These are phyloP conservation scores for Schrenkiella parvula DNA, from an alignment of 345 rosid species.

Conservation along the genomic window DNA sequence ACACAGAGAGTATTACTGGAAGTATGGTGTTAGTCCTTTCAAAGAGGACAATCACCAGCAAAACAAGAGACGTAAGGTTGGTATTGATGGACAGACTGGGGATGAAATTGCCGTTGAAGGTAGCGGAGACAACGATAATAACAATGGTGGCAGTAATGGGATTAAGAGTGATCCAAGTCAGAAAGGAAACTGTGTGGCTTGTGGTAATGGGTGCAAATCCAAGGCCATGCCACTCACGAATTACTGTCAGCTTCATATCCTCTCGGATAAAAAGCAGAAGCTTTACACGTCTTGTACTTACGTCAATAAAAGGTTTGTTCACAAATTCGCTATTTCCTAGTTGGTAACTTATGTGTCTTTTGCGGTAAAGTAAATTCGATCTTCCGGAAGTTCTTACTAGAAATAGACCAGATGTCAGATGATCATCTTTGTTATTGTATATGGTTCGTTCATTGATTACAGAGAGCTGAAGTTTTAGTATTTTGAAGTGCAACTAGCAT, in stretches of 20 bases:
- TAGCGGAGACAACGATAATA: conserved; percentile 37
- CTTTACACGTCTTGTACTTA: conserved; percentile 80
- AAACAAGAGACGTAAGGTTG: conserved; percentile 22
- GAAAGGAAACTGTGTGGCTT: conserved; percentile 48
- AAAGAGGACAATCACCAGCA: conserved; percentile 37
- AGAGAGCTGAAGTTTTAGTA: neutral
- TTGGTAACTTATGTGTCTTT: no score
- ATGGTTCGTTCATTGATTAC: neutral
- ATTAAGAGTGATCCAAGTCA: conserved; percentile 9
- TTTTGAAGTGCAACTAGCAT: neutral
- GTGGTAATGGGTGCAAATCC: conserved; percentile 58
- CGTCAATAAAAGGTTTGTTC: conserved; percentile 65
- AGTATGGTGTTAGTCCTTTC: conserved; percentile 52
- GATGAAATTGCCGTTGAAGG: conserved; percentile 31
- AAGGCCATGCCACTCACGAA: conserved; percentile 85
- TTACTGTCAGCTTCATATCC: conserved; percentile 82
- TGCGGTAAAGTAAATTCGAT: neutral
- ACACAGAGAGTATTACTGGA: conserved; percentile 60
- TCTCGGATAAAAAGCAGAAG: conserved; percentile 83
- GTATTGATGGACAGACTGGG: neutral
- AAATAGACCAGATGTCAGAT: neutral
- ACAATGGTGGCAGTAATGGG: neutral
- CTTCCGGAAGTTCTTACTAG: neutral
- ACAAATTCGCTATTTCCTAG: neutral
- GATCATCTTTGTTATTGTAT: neutral